A percentile compares a stretch with the other conserved stretches of the same genome.
Conservation (phyloP, 2,329 filamentous ascomycete genomes). For the Pezicula neosporulosa region DNA sequence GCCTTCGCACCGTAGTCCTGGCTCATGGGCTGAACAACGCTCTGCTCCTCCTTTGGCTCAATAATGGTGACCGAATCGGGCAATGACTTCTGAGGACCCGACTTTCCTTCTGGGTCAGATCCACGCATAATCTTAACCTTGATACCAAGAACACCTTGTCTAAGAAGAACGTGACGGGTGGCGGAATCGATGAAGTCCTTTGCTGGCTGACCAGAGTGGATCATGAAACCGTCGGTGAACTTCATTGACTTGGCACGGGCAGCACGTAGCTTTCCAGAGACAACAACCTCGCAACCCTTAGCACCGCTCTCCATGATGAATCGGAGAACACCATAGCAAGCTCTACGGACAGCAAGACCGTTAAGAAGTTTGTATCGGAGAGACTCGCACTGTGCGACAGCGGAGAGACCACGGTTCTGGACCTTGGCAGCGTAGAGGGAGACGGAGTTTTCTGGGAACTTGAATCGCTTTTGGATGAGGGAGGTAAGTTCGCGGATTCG, state of each 20-base stretch:
- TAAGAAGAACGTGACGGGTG: slow-evolving; percentile 98
- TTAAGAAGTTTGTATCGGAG: slow-evolving; percentile 99
- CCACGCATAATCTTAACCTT: slow-evolving; percentile 99
- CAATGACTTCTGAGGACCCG: slow-evolving; percentile 93
- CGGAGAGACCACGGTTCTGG: slow-evolving; percentile 99
- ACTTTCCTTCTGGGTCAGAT: slow-evolving; percentile 98
- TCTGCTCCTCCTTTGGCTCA: slow-evolving; percentile 99
- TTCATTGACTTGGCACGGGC: slow-evolving; percentile 99
- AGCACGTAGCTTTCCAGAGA: slow-evolving; percentile 97
- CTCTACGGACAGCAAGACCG: slow-evolving; percentile 96
- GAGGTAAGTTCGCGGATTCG: slow-evolving; percentile 99
- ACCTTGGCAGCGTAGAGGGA: slow-evolving; percentile 99
- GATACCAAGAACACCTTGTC: slow-evolving; percentile 99
- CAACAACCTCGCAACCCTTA: slow-evolving; percentile 99
- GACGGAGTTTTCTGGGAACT: slow-evolving; percentile 99
- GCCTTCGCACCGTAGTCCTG: slow-evolving; percentile 99
- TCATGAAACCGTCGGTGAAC: slow-evolving; percentile 99
- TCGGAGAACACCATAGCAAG: slow-evolving; percentile 99
- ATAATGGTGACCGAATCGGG: slow-evolving; percentile 99
- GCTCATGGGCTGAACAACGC: slow-evolving; percentile 89
- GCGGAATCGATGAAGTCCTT: slow-evolving; percentile 99
- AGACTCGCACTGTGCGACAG: slow-evolving; percentile 99
- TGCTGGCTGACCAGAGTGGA: slow-evolving; percentile 99
- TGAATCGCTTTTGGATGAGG: slow-evolving; percentile 99
- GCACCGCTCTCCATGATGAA: slow-evolving; percentile 99